A percentile compares a stretch with the other conserved stretches of the same genome.
Evolutionary conservation across 257 asterid genomes (phyloP).

Genomic region (Ehretia macrophylla): DNA sequence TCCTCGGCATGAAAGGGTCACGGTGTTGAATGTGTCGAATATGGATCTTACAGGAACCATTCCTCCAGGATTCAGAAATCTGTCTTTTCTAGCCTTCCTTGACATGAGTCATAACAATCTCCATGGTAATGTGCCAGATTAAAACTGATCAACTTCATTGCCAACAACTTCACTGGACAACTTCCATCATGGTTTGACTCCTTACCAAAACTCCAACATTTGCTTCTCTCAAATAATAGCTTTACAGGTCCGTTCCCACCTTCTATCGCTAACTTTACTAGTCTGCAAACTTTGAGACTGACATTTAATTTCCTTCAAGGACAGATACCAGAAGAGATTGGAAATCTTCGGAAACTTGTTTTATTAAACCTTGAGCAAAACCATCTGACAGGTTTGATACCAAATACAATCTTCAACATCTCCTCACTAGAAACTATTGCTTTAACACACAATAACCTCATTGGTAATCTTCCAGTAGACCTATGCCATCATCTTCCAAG

Average conservation of each 20-base stretch:
- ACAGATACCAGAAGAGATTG: conserved; percentile 10
- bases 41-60: not conserved
- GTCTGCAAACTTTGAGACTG: not conserved
- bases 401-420: conserved; percentile 2
- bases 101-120: not conserved
- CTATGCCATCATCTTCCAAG: not conserved
- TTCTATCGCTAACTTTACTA: not conserved
- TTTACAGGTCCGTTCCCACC: not conserved
- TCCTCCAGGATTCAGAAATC: not conserved
- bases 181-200: not conserved
- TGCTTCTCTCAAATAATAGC: not conserved
- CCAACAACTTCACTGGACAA: not conserved
- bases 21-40: not conserved
- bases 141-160: not conserved
- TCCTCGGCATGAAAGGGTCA: not conserved
- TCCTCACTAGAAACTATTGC: not conserved
- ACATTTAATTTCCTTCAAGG: conserved; percentile 1
- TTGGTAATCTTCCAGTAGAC: not conserved
- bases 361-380: not conserved
- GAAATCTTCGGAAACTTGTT: not conserved
- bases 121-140: not conserved
- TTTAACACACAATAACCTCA: not conserved
- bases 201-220: not conserved
- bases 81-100: not conserved
- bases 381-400: conserved; percentile 3